phyloP scores from a whole-genome alignment of 2,329 filamentous ascomycete species.

The Tolypocladium nubicola region DNA sequence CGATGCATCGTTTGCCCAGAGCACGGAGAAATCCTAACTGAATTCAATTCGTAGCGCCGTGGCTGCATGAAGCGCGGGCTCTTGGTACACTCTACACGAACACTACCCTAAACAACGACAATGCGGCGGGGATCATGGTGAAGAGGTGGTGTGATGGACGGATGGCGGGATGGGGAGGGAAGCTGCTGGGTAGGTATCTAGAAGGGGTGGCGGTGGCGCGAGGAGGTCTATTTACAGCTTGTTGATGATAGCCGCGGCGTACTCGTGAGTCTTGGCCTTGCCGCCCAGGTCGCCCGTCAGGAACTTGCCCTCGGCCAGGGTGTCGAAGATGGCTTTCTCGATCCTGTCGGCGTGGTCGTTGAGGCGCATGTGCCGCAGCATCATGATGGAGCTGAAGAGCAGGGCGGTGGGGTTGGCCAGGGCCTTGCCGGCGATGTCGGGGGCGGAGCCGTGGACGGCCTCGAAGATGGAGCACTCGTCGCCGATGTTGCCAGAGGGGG shows the following conservation, averaged over 20 bases:
- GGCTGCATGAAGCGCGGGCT: slow-evolving; percentile 14
- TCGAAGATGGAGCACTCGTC: slow-evolving; percentile 99
- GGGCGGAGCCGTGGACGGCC: slow-evolving; percentile 94
- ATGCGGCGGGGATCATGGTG: neutral
- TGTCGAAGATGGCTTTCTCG: slow-evolving; percentile 90
- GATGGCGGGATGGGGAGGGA: neutral
- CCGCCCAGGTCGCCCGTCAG: slow-evolving; percentile 95
- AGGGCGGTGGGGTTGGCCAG: slow-evolving; percentile 96
- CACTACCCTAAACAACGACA: slow-evolving; percentile 13
- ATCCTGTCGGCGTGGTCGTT: slow-evolving; percentile 76
- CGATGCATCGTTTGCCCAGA: neutral
- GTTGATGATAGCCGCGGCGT: slow-evolving; percentile 79
- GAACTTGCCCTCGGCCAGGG: slow-evolving; percentile 88
- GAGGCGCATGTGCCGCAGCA: slow-evolving; percentile 97
- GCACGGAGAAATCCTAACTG: neutral
- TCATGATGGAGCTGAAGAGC: slow-evolving; percentile 95
- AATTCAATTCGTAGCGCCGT: slow-evolving; percentile 15
- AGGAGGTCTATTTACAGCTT: slow-evolving; percentile 37
- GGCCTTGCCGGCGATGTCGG: slow-evolving; percentile 91
- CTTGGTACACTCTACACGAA: slow-evolving; percentile 19
- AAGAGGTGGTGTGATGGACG: neutral
- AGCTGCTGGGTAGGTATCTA: neutral
- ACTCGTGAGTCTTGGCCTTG: slow-evolving; percentile 92
- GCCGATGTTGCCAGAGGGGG: slow-evolving; percentile 96
- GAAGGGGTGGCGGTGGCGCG: neutral